Conservation (phyloP, 768 basidiomycete genomes). For the Punctularia strigosozonata region DNA sequence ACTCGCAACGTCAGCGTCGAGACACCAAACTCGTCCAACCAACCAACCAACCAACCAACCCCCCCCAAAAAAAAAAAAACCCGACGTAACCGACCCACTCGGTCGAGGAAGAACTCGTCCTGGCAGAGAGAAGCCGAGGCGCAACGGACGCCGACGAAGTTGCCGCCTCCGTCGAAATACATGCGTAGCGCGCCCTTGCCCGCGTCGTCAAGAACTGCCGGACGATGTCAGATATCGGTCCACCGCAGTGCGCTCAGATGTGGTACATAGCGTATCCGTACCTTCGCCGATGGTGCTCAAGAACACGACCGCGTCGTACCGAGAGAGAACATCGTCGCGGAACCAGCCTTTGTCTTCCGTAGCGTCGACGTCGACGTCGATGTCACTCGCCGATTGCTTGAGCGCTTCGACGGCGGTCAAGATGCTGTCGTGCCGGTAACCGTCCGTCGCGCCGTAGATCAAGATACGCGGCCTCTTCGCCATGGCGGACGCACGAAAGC, state of each 20-base stretch:
- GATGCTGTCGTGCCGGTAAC: constrained; percentile 66
- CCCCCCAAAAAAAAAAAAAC: too few relatives aligned
- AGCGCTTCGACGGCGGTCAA: constrained; percentile 55
- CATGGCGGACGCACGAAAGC: background rate
- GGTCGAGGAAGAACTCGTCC: constrained; percentile 37
- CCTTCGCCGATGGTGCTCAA: constrained; percentile 60
- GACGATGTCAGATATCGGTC: background rate
- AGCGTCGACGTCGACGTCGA: constrained; percentile 45
- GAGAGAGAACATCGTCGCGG: constrained; percentile 37
- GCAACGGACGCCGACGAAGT: constrained; percentile 59
- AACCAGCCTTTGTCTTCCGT: constrained; percentile 53
- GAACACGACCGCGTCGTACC: constrained; percentile 60
- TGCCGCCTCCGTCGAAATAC: constrained; percentile 59
- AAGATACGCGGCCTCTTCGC: constrained; percentile 30
- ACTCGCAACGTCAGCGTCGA: constrained; percentile 22
- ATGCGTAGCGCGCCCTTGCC: constrained; percentile 52
- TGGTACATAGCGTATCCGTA: constrained; percentile 16
- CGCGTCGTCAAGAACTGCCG: constrained; percentile 42
- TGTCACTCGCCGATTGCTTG: constrained; percentile 27
- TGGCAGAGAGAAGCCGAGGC: constrained; percentile 50
- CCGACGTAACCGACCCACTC: too few relatives aligned
- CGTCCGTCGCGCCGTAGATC: constrained; percentile 49
- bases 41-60: too few relatives aligned
- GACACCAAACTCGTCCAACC: constrained; percentile 4
- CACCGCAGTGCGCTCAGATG: constrained; percentile 2